A percentile compares a stretch with the other conserved stretches of the same genome.
Evolutionary conservation across 139 green algal genomes (phyloP).

Genomic region (Helicosporidium sp.): DNA sequence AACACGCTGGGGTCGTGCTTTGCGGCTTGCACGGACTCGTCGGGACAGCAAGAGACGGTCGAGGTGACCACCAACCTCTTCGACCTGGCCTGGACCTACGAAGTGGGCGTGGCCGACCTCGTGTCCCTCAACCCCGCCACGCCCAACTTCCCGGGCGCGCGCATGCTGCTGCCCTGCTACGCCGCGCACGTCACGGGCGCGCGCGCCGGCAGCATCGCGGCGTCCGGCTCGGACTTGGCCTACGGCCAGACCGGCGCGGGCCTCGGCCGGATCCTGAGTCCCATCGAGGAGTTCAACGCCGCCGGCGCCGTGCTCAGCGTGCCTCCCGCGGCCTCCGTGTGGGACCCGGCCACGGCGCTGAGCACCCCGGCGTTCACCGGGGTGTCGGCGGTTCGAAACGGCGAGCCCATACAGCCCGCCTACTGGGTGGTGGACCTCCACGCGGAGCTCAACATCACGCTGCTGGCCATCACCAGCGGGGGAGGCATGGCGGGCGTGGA

Average conservation of each 20-base stretch:
- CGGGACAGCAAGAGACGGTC: neutral
- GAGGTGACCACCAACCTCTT: neutral
- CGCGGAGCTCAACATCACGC: neutral
- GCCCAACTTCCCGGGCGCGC: neutral
- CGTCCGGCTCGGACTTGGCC: no score
- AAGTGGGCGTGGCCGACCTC: neutral
- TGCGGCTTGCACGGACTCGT: neutral
- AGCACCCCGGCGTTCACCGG: no score
- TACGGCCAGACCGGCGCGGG: no score
- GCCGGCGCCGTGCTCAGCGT: no score
- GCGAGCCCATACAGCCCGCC: neutral
- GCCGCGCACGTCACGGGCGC: neutral
- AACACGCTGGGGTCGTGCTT: neutral
- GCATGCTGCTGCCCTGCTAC: neutral
- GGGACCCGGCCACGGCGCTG: no score
- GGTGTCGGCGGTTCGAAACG: no score
- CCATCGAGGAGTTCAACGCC: no score
- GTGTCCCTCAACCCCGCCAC: neutral
- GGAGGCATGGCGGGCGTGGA: neutral
- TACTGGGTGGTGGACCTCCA: neutral
- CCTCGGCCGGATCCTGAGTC: no score
- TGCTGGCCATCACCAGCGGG: neutral
- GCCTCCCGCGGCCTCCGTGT: no score
- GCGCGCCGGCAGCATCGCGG: neutral
- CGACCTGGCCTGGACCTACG: neutral